Base-by-base conservation (phyloP, 1,284 basidiomycete genomes). In the Gomphus sp. region DNA sequence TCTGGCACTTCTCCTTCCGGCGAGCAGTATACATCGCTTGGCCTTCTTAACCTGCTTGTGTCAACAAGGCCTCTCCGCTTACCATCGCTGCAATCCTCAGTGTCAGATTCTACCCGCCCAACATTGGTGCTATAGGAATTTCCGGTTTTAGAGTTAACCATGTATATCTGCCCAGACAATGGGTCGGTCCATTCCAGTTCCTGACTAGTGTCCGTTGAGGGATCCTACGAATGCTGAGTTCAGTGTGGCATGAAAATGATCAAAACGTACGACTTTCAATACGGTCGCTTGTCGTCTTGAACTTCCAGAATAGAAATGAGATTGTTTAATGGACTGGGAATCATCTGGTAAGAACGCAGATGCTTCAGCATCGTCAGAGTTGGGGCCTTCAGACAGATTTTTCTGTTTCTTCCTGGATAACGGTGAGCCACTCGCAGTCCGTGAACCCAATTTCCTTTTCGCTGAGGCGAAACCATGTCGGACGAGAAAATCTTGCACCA, bases 401-500 rank as follows among this genome's bases (percentile, higher is more conserved):
- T 70, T 78, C 63, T 69, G 70, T 61, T 74, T 73, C 67, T 81
- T 83, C 58, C 67, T 71, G 61, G 73, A 71, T 48, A 52, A 47
- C 31, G 58, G 54, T 18, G 71, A 66, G 16, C 25, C 25, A 34
- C 33, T 60, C 65, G 54, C 59, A 61, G 53, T 48, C 55, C 48
- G 58, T 31, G 28, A 34, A 16, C 53, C 41, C 41, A 31, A 18
- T 65, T 50, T 48, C 62, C 55, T 60, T 64, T 59, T 55, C 65
- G 64, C 60, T 36, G 66, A 61, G 52, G 72, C 62, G 70, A 91
- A 91, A 1, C 81, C 81, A 67, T 93, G 79, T 60, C 77, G 76
- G 49, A 73, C 66, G 36, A 96, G 76, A 68, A 92, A 92, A 5
- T 76, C 73, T 60, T 85, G 77, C 25, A 91, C 72, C 2, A 81